Conservation (phyloP, 2,329 filamentous ascomycete genomes). For the Escovopsis sp. region DNA sequence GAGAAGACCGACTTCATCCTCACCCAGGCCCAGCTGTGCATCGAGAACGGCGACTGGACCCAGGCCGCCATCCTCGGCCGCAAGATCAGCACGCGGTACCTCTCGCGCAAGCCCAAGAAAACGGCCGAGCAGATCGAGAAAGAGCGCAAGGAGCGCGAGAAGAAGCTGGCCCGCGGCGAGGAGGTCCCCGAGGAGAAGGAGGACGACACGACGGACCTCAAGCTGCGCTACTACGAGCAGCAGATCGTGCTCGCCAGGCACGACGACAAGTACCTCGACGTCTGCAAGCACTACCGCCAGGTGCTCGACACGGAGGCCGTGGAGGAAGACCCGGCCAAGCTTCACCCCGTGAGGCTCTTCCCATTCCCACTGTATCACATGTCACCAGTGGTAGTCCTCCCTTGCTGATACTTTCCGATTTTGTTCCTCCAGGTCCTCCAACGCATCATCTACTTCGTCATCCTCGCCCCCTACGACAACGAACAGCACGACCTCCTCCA, state of each 20-base stretch:
- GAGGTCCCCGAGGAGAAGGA: slow-evolving; percentile 64
- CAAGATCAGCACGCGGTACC: slow-evolving; percentile 93
- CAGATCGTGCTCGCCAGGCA: slow-evolving; percentile 94
- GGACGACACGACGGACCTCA: slow-evolving; percentile 90
- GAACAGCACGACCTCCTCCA: slow-evolving; percentile 96
- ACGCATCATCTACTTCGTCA: slow-evolving; percentile 93
- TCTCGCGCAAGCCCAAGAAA: slow-evolving; percentile 82
- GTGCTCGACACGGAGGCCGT: slow-evolving; percentile 93
- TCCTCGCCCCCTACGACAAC: slow-evolving; percentile 93
- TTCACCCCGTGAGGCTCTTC: slow-evolving; percentile 53
- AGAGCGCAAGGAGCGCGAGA: slow-evolving; percentile 75
- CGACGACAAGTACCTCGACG: slow-evolving; percentile 92
- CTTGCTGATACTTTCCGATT: no score
- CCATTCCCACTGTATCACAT: no score
- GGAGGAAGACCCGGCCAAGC: slow-evolving; percentile 72
- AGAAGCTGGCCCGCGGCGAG: slow-evolving; percentile 64
- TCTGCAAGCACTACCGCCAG: slow-evolving; percentile 95
- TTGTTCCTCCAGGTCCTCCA: slow-evolving; percentile 84
- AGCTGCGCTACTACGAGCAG: slow-evolving; percentile 92
- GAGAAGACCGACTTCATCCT: slow-evolving; percentile 99
- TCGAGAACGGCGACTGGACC: slow-evolving; percentile 90
- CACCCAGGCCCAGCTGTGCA: slow-evolving; percentile 85
- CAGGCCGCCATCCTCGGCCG: slow-evolving; percentile 86
- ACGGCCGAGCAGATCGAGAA: slow-evolving; percentile 78
- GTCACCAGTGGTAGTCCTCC: no score